phyloP scores from a whole-genome alignment of 306 rosid genomes.

The Cucurbita moschata region DNA sequence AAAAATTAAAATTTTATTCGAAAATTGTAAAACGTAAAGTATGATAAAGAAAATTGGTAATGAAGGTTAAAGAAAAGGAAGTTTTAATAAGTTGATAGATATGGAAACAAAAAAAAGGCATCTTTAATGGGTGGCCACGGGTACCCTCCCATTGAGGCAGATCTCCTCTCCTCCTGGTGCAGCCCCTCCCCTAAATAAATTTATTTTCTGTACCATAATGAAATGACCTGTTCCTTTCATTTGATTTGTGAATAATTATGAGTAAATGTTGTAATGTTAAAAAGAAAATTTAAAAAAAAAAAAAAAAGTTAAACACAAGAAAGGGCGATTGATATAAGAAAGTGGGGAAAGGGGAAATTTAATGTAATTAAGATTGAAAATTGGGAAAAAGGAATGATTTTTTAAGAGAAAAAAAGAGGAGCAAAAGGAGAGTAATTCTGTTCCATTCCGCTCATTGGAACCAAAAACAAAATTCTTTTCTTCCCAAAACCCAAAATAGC shows the following conservation, averaged over 20 bases:
- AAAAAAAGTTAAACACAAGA: neutral
- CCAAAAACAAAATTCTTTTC: neutral
- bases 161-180: neutral
- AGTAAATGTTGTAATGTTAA: too few relatives aligned
- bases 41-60: too few relatives aligned
- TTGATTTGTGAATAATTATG: neutral
- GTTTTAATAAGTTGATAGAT: neutral
- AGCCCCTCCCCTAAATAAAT: neutral
- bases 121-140: neutral
- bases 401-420: neutral
- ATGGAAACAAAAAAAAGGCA: neutral
- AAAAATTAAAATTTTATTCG: too few relatives aligned
- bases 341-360: neutral
- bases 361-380: neutral
- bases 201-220: neutral
- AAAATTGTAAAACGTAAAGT: too few relatives aligned
- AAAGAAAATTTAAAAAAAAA: neutral
- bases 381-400: neutral
- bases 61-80: too few relatives aligned
- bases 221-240: neutral
- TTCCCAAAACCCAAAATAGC: neutral
- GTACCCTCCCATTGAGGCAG: neutral
- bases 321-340: neutral
- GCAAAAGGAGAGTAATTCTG: slow-evolving; percentile 3
- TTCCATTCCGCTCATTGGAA: neutral